phyloP scores from a whole-genome alignment of 805 yeast genomes.

The Wickerhamomyces bisporus region DNA sequence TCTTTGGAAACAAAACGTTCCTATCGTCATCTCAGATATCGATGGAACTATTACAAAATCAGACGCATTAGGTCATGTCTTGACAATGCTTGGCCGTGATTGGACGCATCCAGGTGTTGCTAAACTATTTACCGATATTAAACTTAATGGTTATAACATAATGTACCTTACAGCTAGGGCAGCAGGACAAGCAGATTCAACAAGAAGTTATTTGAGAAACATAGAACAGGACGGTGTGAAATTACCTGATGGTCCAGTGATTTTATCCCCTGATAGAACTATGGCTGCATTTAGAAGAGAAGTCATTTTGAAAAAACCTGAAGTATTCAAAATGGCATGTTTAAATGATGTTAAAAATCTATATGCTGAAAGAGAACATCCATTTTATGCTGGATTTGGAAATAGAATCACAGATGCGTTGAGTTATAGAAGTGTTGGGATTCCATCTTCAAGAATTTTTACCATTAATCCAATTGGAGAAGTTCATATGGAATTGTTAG shows the following conservation, averaged over 20 bases:
- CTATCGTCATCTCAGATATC: constrained; percentile 93
- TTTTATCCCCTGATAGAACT: constrained; percentile 91
- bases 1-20: constrained; percentile 78
- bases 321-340: constrained; percentile 98
- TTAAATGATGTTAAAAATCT: constrained; percentile 76
- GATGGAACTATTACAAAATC: constrained; percentile 98
- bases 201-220: constrained; percentile 75
- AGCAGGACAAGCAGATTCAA: constrained; percentile 91
- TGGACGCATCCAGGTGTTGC: constrained; percentile 99
- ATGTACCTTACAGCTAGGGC: constrained; percentile 92
- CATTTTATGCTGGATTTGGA: constrained; percentile 97
- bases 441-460: constrained; percentile 90
- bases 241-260: constrained; percentile 89
- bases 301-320: constrained; percentile 91
- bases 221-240: constrained; percentile 70
- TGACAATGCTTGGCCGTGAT: constrained; percentile 90
- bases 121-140: constrained; percentile 80
- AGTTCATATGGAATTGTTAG: constrained; percentile 93
- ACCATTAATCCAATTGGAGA: constrained; percentile 96
- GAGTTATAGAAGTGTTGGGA: constrained; percentile 87
- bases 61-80: constrained; percentile 94
- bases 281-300: constrained; percentile 93
- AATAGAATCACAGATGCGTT: constrained; percentile 95
- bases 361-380: constrained; percentile 61
- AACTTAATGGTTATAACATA: constrained; percentile 84